phyloP scores from a whole-genome alignment of 2,329 filamentous ascomycete genomes.

The Mycocentrospora acerina region DNA sequence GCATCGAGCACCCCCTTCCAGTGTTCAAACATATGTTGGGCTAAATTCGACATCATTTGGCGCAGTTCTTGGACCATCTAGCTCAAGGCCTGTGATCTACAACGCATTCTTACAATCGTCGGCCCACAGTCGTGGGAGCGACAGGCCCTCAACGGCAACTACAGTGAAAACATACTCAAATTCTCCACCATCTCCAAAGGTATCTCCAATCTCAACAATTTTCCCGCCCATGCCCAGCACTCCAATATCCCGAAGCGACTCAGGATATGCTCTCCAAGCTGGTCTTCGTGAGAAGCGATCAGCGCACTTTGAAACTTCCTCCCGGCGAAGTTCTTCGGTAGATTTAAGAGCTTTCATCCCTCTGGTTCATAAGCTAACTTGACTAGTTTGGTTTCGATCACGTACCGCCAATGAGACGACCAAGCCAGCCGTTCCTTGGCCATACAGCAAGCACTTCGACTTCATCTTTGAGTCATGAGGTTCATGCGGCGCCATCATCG shows the following conservation, averaged over 20 bases:
- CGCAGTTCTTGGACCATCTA: constrained; percentile 57
- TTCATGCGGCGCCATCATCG: constrained; percentile 48
- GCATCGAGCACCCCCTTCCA: constrained; percentile 67
- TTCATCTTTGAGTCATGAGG: constrained; percentile 58
- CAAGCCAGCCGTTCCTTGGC: constrained; percentile 67
- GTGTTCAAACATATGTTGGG: constrained; percentile 80
- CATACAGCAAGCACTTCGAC: constrained; percentile 67
- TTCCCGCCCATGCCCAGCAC: constrained; percentile 77
- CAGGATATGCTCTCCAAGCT: constrained; percentile 81
- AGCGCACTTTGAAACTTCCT: constrained; percentile 66
- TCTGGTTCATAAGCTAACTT: constrained; percentile 25
- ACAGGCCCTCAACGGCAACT: constrained; percentile 64
- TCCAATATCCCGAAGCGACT: constrained; percentile 85
- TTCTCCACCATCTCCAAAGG: constrained; percentile 59
- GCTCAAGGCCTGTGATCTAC: constrained; percentile 69
- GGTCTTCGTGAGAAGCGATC: constrained; percentile 93
- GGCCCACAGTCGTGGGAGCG: constrained; percentile 61
- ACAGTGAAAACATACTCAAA: constrained; percentile 40
- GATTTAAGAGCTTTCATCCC: constrained; percentile 8
- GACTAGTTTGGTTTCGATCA: constrained; percentile 71
- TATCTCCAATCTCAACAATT: constrained; percentile 75
- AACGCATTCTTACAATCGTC: constrained; percentile 86
- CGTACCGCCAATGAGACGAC: constrained; percentile 63
- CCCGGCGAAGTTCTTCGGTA: constrained; percentile 6
- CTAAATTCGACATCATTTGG: constrained; percentile 89